Percentiles rank a stretch among this genome's conserved stretches.
Conservation (phyloP, 2,329 filamentous ascomycete genomes). For the Pseudogymnoascus pannorum region DNA sequence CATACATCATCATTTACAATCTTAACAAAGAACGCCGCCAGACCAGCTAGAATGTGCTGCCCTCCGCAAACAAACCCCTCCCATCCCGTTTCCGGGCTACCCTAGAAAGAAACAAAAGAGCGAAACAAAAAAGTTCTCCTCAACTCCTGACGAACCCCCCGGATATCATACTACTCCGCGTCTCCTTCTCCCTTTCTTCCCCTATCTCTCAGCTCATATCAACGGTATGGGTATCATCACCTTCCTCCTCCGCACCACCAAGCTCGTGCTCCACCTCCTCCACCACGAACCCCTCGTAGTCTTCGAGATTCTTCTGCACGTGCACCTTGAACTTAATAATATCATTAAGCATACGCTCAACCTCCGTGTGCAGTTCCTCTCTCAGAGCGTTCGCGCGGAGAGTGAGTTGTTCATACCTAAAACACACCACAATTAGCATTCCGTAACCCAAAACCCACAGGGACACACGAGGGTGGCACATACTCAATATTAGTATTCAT, state of each 20-base stretch:
- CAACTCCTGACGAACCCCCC: not conserved
- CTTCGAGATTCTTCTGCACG: constrained; percentile 83
- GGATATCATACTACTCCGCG: not conserved
- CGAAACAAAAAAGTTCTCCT: not conserved
- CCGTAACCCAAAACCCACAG: not conserved
- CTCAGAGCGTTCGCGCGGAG: constrained; percentile 73
- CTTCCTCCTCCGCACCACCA: constrained; percentile 50
- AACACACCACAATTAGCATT: constrained; percentile 15
- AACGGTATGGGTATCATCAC: constrained; percentile 46
- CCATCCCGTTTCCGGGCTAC: not conserved
- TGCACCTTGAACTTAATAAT: constrained; percentile 99
- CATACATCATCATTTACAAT: constrained; percentile 2
- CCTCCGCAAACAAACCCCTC: not conserved
- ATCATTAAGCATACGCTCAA: constrained; percentile 92
- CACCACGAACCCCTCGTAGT: constrained; percentile 88
- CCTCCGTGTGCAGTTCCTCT: constrained; percentile 97
- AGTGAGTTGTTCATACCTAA: constrained; percentile 84
- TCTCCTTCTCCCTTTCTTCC: not conserved
- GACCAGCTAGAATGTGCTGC: not conserved
- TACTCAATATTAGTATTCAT: constrained; percentile 96
- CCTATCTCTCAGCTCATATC: constrained; percentile 33
- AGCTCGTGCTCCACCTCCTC: constrained; percentile 87
- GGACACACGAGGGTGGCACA: constrained; percentile 33
- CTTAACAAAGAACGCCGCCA: not conserved
- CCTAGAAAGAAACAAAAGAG: not conserved